A percentile compares a stretch with the other conserved stretches of the same genome.
Evolutionary conservation across 2,329 filamentous ascomycete species (phyloP).

Genomic region (Beauveria sp.): DNA sequence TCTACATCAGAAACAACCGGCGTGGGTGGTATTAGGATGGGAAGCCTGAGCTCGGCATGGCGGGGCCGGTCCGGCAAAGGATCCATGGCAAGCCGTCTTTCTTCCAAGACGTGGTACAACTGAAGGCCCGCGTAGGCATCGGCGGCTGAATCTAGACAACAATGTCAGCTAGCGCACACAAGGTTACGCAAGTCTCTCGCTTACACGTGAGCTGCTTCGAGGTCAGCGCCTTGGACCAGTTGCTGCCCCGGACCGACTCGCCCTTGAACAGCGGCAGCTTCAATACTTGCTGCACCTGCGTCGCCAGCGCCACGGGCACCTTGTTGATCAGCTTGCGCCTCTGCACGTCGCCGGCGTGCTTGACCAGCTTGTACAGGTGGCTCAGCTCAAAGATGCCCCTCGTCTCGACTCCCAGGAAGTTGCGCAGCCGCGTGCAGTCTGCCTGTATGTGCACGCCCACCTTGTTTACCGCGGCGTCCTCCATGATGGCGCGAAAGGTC

Average conservation of each 20-base stretch:
- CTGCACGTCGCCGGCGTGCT: slow-evolving; percentile 43
- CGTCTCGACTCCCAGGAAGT: slow-evolving; percentile 56
- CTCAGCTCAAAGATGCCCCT: slow-evolving; percentile 72
- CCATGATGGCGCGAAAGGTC: slow-evolving; percentile 62
- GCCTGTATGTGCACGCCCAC: slow-evolving; percentile 68
- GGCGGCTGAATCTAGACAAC: slow-evolving; percentile 59
- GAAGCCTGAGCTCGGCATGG: slow-evolving; percentile 57
- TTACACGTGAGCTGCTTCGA: slow-evolving; percentile 62
- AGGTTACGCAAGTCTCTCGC: slow-evolving; percentile 22
- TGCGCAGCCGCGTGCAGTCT: slow-evolving; percentile 61
- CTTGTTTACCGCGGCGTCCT: slow-evolving; percentile 63
- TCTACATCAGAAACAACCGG: slow-evolving; percentile 24
- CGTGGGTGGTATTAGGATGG: slow-evolving; percentile 46
- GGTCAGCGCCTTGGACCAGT: slow-evolving; percentile 62
- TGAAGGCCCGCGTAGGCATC: slow-evolving; percentile 76
- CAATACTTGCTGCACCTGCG: slow-evolving; percentile 63
- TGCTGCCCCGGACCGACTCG: slow-evolving; percentile 57
- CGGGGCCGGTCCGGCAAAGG: slow-evolving; percentile 66
- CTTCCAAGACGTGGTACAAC: slow-evolving; percentile 64
- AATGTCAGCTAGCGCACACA: background rate
- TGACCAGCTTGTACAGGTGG: slow-evolving; percentile 72
- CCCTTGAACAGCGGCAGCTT: slow-evolving; percentile 71
- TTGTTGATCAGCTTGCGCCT: slow-evolving; percentile 56
- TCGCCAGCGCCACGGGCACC: slow-evolving; percentile 55
- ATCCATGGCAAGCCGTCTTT: slow-evolving; percentile 55